Base-by-base conservation (phyloP, 768 basidiomycete genomes). In the Cantharellus anzutake region DNA sequence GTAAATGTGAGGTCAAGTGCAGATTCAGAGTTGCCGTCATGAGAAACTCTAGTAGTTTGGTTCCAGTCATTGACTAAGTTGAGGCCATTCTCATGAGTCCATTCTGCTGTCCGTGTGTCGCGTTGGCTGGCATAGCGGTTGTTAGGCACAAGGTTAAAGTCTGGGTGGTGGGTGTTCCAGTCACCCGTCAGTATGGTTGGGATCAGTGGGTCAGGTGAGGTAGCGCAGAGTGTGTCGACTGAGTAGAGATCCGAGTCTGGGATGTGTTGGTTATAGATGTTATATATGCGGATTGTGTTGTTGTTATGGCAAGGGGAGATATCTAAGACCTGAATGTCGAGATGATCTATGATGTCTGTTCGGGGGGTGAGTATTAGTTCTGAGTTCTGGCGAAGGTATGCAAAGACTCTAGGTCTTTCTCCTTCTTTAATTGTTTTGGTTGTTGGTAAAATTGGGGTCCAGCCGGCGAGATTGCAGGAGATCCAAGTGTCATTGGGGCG, bases 151-250 rank as follows among this genome's bases (percentile, higher is more conserved):
- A 20, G 20, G 60, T 48, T n/a, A 42, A 41, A 41, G 41, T 60
- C 2, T 2, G 60, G 60, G 57, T 61, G 60, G 20, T 51, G 41
- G 40, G 52, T 20, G 34, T 61, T 60, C 60, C 58, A 61, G 59
- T 61, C 60, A 3, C 59, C 59, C 4, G 58, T 60, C 11, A 61
- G 39, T 42, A 61, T 61, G 2, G 51, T 42, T 4, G 60, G 60
- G 2, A 51, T 42, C 16, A 39, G 7, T n/a, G 29, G 5, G 3
- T 59, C 41, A 3, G 48, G 60, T 4, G 3, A 48, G 50, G 41
- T 29, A 35, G 35, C 3, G 60, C 20, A 34, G 41, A 60, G 59
- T 2, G 38, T 35, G 29, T 61, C 16, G 42, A 39, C 3, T 41
- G 60, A 16, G 16, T 14, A 44, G 11, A 20, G 3, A 11, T 29